Percentiles rank a stretch among this genome's conserved stretches.
These are phyloP conservation scores for Beauveria scarabaeidicola DNA, from an alignment of 2,329 filamentous ascomycete genomes.

Conservation along the genomic window DNA sequence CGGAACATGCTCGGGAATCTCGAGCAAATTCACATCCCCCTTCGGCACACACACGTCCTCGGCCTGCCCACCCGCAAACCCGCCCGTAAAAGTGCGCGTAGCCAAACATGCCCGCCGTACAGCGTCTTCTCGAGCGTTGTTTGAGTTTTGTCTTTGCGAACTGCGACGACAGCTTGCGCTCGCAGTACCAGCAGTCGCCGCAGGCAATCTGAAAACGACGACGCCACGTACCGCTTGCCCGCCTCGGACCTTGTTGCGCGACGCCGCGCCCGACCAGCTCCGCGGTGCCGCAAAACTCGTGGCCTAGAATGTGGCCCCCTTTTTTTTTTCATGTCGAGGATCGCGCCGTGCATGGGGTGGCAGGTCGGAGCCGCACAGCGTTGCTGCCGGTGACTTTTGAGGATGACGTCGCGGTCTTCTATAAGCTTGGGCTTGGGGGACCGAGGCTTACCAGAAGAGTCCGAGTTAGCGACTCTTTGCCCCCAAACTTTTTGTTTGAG, in stretches of 20 bases:
- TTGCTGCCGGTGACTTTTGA: slow-evolving; percentile 63
- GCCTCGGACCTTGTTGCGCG: slow-evolving; percentile 38
- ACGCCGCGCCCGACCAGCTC: slow-evolving; percentile 47
- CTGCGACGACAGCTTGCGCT: slow-evolving; percentile 67
- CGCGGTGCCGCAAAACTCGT: slow-evolving; percentile 51
- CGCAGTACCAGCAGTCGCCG: slow-evolving; percentile 66
- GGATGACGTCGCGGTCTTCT: slow-evolving; percentile 67
- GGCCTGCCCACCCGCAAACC: slow-evolving; percentile 79
- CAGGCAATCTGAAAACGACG: slow-evolving; percentile 81
- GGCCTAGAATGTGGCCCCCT: slow-evolving; percentile 60
- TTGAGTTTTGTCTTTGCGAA: slow-evolving; percentile 76
- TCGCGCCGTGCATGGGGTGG: slow-evolving; percentile 48
- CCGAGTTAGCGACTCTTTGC: not conserved
- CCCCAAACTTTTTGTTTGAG: not conserved
- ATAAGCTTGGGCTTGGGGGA: slow-evolving; percentile 64
- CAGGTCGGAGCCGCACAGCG: slow-evolving; percentile 51
- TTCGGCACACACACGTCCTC: slow-evolving; percentile 79
- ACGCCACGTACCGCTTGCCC: slow-evolving; percentile 69
- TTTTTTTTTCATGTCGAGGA: slow-evolving; percentile 53
- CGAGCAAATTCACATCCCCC: slow-evolving; percentile 72
- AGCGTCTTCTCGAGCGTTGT: slow-evolving; percentile 62
- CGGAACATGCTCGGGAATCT: slow-evolving; percentile 68
- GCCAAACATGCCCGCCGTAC: slow-evolving; percentile 70
- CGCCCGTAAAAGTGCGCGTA: slow-evolving; percentile 78
- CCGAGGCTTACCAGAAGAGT: slow-evolving; percentile 39